Percentiles rank a stretch among this genome's conserved stretches.
Evolutionary conservation across 345 rosid genomes (phyloP).

Genomic region (Melaleuca quinquenervia): DNA sequence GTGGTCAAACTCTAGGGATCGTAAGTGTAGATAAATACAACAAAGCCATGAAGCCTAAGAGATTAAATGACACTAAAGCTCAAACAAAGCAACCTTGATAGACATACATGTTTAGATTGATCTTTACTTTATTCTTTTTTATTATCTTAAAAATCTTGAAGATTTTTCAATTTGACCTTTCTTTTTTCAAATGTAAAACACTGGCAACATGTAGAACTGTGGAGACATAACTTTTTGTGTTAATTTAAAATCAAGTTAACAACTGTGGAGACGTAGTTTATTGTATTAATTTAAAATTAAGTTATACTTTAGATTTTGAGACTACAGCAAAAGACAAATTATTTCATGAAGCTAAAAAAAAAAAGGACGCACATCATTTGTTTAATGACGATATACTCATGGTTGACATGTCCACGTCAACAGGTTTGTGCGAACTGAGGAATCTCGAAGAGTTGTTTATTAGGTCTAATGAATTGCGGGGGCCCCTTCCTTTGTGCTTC

Average conservation of each 20-base stretch:
- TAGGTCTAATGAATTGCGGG: background rate
- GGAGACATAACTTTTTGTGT: background rate
- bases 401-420: too few species aligned
- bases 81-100: background rate
- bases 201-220: background rate
- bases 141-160: too few species aligned
- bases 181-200: too few species aligned
- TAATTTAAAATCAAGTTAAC: too few species aligned
- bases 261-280: background rate
- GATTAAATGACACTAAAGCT: background rate
- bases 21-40: background rate
- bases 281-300: too few species aligned
- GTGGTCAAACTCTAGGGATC: background rate
- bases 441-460: background rate
- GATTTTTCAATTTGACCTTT: background rate
- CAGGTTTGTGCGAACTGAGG: background rate
- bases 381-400: too few species aligned
- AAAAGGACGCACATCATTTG: background rate
- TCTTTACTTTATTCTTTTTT: background rate
- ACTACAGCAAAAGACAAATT: background rate
- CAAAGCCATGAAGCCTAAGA: background rate
- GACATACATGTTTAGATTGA: too few species aligned
- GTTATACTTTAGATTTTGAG: background rate
- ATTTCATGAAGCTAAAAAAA: too few species aligned
- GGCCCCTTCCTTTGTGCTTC: background rate